Evolutionary conservation across 2,329 filamentous ascomycete species (phyloP).

Genomic region (Pseudogymnoascus sp.): DNA sequence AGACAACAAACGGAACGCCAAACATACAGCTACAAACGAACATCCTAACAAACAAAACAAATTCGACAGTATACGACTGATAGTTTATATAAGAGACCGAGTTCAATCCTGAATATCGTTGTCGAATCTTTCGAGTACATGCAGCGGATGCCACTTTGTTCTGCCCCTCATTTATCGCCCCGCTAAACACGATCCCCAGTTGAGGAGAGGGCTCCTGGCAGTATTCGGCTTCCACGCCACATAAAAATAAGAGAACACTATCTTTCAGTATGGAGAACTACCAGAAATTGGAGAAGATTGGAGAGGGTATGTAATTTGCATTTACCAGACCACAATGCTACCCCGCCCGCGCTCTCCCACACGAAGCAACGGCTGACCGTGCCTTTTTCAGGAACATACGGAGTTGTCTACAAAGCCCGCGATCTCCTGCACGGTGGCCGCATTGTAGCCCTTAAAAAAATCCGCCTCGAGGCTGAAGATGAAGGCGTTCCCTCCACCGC

Average conservation of each 20-base stretch:
- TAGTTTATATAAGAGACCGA: not conserved
- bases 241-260: slow-evolving; percentile 19
- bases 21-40: not conserved
- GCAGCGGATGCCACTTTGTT: slow-evolving; percentile 19
- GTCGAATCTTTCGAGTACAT: slow-evolving; percentile 14
- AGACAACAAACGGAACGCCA: slow-evolving; percentile 4
- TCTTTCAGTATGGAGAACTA: slow-evolving; percentile 73
- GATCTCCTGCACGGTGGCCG: slow-evolving; percentile 74
- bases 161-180: slow-evolving; percentile 28
- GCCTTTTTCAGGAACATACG: slow-evolving; percentile 64
- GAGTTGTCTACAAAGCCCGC: slow-evolving; percentile 88
- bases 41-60: not conserved
- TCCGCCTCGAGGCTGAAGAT: slow-evolving; percentile 88
- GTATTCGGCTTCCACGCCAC: slow-evolving; percentile 25
- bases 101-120: not conserved
- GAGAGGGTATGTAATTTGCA: slow-evolving; percentile 60
- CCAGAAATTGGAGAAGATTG: slow-evolving; percentile 93
- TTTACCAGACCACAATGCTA: slow-evolving; percentile 4
- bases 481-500: slow-evolving; percentile 88
- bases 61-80: not conserved
- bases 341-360: not conserved
- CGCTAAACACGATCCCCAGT: slow-evolving; percentile 19
- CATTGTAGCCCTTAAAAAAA: slow-evolving; percentile 91
- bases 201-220: slow-evolving; percentile 25
- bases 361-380: not conserved